Percentiles rank a stretch among this genome's conserved stretches.
phyloP scores from a whole-genome alignment of 2,329 filamentous ascomycete species.

The Alternaria burnsii region DNA sequence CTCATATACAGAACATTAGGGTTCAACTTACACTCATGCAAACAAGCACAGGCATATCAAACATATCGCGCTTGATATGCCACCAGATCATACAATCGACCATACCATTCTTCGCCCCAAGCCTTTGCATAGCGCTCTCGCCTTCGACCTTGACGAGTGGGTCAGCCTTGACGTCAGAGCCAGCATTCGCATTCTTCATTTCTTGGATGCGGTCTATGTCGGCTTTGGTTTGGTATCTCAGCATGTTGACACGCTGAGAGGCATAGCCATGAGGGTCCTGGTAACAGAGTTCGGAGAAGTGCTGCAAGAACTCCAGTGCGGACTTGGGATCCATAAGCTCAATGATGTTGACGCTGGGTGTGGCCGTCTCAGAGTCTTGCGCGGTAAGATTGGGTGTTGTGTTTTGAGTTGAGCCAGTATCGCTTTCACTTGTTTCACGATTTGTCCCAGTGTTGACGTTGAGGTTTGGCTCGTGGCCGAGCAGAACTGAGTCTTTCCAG shows the following conservation, averaged over 20 bases:
- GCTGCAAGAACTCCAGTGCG: conserved; percentile 93
- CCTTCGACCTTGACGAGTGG: conserved; percentile 42
- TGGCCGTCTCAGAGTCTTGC: conserved; percentile 49
- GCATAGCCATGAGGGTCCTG: conserved; percentile 88
- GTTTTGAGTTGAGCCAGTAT: conserved; percentile 48
- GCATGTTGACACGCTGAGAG: conserved; percentile 81
- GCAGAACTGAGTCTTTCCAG: conserved; percentile 88
- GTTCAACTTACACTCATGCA: conserved; percentile 87
- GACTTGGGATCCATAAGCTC: conserved; percentile 94
- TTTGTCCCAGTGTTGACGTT: conserved; percentile 80
- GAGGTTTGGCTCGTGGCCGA: conserved; percentile 85
- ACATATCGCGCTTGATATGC: conserved; percentile 95
- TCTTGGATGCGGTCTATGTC: conserved; percentile 45
- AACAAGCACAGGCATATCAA: conserved; percentile 98
- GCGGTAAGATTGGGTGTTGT: conserved; percentile 57
- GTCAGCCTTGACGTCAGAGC: conserved; percentile 36
- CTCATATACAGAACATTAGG: not conserved
- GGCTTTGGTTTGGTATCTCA: conserved; percentile 77
- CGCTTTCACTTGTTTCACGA: conserved; percentile 47
- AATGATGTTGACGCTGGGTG: conserved; percentile 86
- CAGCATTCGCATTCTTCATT: conserved; percentile 24
- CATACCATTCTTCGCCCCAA: conserved; percentile 84
- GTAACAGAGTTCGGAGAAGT: conserved; percentile 92
- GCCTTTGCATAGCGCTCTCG: conserved; percentile 80
- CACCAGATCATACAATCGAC: conserved; percentile 96